phyloP scores from a whole-genome alignment of 768 basidiomycete genomes.

The Dentipellis sp. region DNA sequence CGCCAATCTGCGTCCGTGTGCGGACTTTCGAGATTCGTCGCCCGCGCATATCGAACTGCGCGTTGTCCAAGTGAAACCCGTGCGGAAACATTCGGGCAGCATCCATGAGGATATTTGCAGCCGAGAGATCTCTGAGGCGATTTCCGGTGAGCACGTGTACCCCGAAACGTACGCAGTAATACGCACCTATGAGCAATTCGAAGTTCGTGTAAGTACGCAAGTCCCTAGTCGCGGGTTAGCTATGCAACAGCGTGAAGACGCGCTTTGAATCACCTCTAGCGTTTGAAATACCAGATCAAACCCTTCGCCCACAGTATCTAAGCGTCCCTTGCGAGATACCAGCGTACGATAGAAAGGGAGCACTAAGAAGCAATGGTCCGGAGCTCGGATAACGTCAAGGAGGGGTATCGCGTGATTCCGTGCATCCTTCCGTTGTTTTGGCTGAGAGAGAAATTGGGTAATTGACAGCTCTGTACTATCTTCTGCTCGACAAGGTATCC shows the following conservation, averaged over 20 bases:
- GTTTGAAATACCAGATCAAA: neutral
- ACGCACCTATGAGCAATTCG: neutral
- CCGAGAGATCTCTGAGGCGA: neutral
- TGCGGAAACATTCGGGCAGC: neutral
- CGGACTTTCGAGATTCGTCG: neutral
- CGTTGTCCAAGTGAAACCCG: neutral
- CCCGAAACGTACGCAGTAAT: neutral
- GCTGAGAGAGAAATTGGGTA: neutral
- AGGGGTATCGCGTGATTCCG: neutral
- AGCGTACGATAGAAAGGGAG: neutral
- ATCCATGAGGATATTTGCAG: neutral
- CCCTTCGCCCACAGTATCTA: neutral
- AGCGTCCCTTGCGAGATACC: neutral
- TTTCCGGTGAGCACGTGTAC: neutral
- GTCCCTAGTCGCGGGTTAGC: neutral
- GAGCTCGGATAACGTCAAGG: neutral
- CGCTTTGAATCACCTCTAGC: neutral
- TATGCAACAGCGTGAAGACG: neutral
- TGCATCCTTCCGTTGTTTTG: neutral
- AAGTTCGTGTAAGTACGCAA: neutral
- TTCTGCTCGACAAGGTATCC: neutral
- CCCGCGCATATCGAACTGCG: neutral
- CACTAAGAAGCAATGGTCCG: neutral
- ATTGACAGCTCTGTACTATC: neutral
- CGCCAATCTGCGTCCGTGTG: neutral